Evolutionary conservation across 768 basidiomycete species (phyloP).

Genomic region (Auricularia cornea): DNA sequence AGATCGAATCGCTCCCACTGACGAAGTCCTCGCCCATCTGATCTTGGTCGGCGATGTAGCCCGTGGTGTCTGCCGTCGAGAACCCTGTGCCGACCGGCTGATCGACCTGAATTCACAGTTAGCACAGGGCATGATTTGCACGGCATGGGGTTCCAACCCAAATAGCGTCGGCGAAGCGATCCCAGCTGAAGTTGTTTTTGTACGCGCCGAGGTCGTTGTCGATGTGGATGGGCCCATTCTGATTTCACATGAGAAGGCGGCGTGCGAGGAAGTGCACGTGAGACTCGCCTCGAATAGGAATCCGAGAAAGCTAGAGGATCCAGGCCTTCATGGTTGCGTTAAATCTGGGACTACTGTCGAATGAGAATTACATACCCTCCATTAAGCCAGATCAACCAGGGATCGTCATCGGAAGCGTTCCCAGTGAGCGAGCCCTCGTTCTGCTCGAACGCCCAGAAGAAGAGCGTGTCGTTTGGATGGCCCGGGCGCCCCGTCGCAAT

Average conservation of each 20-base stretch:
- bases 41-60: constrained; percentile 55
- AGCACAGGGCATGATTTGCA: background rate
- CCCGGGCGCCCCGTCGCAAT: constrained; percentile 48
- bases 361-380: constrained; percentile 50
- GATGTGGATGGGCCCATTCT: constrained; percentile 63
- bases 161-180: constrained; percentile 41
- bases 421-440: constrained; percentile 43
- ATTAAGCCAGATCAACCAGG: constrained; percentile 70
- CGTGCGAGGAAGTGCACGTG: background rate
- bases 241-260: constrained; percentile 15
- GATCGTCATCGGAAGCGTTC: constrained; percentile 30
- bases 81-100: constrained; percentile 57
- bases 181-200: constrained; percentile 51
- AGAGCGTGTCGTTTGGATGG: constrained; percentile 58
- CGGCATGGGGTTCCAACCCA: background rate
- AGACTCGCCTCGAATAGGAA: constrained; percentile 44
- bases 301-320: constrained; percentile 61
- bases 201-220: constrained; percentile 40
- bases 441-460: constrained; percentile 59
- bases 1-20: constrained; percentile 17
- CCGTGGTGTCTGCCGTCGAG: constrained; percentile 52
- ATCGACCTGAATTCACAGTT: constrained; percentile 52
- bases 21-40: constrained; percentile 50
- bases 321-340: too few relatives aligned
- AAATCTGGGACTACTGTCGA: too few relatives aligned